Conservation (phyloP, 1,284 basidiomycete species). For the Pascua guehoae region DNA sequence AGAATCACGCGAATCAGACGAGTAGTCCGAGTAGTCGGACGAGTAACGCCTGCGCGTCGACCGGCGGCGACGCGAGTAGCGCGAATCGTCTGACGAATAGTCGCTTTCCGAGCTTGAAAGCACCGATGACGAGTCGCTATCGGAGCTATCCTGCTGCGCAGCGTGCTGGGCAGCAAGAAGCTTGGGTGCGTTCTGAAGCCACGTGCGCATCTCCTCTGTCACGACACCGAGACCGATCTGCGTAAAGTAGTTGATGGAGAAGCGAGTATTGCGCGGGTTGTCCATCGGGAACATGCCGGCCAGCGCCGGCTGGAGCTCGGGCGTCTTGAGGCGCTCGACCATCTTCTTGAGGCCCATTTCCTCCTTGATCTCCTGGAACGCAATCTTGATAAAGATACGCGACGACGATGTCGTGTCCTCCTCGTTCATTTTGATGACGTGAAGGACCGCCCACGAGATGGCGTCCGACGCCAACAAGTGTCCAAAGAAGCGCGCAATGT, state of each 20-base stretch:
- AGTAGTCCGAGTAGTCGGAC: slow-evolving; percentile 3
- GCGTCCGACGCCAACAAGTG: slow-evolving; percentile 80
- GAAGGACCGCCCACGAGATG: slow-evolving; percentile 82
- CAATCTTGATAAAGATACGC: slow-evolving; percentile 96
- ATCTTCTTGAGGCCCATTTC: slow-evolving; percentile 81
- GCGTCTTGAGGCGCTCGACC: slow-evolving; percentile 79
- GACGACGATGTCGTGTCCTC: slow-evolving; percentile 94
- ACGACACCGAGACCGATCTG: slow-evolving; percentile 84
- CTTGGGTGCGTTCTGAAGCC: slow-evolving; percentile 87
- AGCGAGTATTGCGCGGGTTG: slow-evolving; percentile 92
- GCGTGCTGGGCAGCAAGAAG: slow-evolving; percentile 89
- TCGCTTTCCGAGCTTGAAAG: slow-evolving; percentile 47
- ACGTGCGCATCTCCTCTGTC: slow-evolving; percentile 95
- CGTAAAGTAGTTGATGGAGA: slow-evolving; percentile 97
- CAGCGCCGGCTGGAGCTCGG: slow-evolving; percentile 71
- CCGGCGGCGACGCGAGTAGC: slow-evolving; percentile 11
- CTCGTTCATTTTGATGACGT: slow-evolving; percentile 88
- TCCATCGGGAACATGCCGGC: slow-evolving; percentile 90
- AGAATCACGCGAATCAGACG: slow-evolving; percentile 15
- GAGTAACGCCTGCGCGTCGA: slow-evolving; percentile 15
- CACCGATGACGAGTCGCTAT: slow-evolving; percentile 52
- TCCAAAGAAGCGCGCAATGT: slow-evolving; percentile 95
- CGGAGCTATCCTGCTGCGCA: slow-evolving; percentile 59
- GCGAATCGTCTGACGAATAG: slow-evolving; percentile 46
- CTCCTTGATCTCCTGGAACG: slow-evolving; percentile 92